Evolutionary conservation across 1,139 yeast genomes (phyloP), one percentile per base, ranked within the genome.

Genomic region (Zygosaccharomyces pseudobailii): DNA sequence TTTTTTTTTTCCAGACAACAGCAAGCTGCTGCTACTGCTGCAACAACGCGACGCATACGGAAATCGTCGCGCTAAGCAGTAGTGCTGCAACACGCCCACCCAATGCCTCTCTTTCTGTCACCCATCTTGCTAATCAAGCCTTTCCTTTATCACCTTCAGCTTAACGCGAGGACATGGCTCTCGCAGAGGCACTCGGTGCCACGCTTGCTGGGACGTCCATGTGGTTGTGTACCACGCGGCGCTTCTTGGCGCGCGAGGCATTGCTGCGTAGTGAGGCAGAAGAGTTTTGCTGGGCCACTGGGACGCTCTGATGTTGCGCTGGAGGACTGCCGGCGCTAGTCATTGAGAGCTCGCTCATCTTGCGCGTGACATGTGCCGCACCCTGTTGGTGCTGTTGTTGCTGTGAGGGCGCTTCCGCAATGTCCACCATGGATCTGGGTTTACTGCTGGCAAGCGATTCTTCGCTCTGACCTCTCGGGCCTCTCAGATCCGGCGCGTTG

Each of bases 381-480:
- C 27, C 27, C 27, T 31, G 35, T 13, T 39, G 34, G 13, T 10
- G n/a, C 24, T 23, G 35, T 3, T 28, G 42, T 4, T 21, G 19
- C 25, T 32, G 36, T 17, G 40, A 34, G 22, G 59, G 60, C 10
- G 55, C 42, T 28, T 44, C 48, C 3, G 61, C 61, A 43, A 59
- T 55, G 42, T 58, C 62, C 9, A 59, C 53, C 59, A 57, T 53
- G 1, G 62, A 59, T 27, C 60, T 52, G 8, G 58, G 49, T 40
- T 42, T 36, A 27, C 33, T 22, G 28, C 35, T 38, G 9, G 47
- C 38, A n/a, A 36, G 36, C 6, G 24, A 25, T 21, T 42, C 45
- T 28, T 42, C 51, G 27, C 40, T 51, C 19, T 30, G 33, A 4
- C 6, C 7, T 19, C 6, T 7, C 6, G 33, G 13, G 17, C 53